Conservation (phyloP, 371 early-diverging fungal genomes). For the Apophysomyces variabilis region DNA sequence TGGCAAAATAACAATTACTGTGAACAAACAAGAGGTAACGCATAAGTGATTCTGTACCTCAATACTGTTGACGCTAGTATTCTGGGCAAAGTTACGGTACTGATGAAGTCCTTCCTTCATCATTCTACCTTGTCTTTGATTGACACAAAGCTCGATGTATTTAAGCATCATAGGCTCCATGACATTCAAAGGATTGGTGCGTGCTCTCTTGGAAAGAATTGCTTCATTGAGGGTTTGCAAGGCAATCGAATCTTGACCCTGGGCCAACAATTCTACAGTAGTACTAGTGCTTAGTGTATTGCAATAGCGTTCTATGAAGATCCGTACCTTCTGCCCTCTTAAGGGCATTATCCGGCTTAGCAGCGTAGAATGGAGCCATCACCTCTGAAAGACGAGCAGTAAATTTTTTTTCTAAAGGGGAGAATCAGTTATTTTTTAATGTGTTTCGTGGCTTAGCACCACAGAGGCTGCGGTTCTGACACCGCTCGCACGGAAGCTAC, state of each 20-base stretch:
- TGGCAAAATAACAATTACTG: conserved; percentile 17
- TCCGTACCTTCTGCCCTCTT: conserved; percentile 53
- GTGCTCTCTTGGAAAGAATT: conserved; percentile 86
- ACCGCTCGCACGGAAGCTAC: no score
- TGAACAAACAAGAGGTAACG: no score
- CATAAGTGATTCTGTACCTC: conserved; percentile 59
- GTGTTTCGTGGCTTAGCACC: background rate
- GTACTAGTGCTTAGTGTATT: background rate
- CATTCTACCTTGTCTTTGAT: conserved; percentile 86
- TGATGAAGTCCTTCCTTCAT: conserved; percentile 95
- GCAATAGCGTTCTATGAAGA: conserved; percentile 1
- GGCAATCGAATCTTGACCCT: conserved; percentile 87
- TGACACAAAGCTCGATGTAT: conserved; percentile 92
- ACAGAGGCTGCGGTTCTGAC: background rate
- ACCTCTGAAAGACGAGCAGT: conserved; percentile 11
- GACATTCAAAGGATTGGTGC: conserved; percentile 74
- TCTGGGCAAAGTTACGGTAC: conserved; percentile 97
- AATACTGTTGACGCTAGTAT: conserved; percentile 88
- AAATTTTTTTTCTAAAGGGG: conserved; percentile 1
- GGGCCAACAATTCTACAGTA: conserved; percentile 85
- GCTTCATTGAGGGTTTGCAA: conserved; percentile 90
- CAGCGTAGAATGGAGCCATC: conserved; percentile 55
- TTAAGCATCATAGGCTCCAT: conserved; percentile 93
- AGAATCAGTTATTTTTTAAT: background rate
- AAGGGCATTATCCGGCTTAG: conserved; percentile 54